These are phyloP conservation scores for Asterophora parasitica DNA, from an alignment of 768 basidiomycete genomes.

Conservation along the genomic window DNA sequence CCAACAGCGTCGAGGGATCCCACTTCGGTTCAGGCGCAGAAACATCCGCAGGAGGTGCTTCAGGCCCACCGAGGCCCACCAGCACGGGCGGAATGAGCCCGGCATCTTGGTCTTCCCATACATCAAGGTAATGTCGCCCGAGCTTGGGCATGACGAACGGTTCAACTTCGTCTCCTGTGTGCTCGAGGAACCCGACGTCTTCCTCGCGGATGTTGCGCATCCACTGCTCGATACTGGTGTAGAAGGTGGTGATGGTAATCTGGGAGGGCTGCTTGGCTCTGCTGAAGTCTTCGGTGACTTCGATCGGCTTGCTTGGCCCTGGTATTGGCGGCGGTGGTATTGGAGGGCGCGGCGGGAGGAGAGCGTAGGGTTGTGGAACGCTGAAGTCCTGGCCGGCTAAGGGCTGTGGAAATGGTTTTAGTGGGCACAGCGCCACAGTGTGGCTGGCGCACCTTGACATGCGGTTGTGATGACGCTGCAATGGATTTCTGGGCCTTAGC, in stretches of 20 bases:
- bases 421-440: background rate
- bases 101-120: constrained; percentile 92
- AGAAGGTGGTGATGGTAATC: constrained; percentile 71
- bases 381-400: constrained; percentile 55
- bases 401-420: constrained; percentile 17
- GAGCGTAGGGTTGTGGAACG: constrained; percentile 42
- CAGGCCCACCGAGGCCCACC: constrained; percentile 24
- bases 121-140: constrained; percentile 80
- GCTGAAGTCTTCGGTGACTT: constrained; percentile 88
- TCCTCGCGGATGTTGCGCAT: constrained; percentile 89
- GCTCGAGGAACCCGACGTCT: constrained; percentile 90
- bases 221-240: constrained; percentile 85
- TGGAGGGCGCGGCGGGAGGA: constrained; percentile 59
- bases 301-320: constrained; percentile 79
- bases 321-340: constrained; percentile 59
- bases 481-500: constrained; percentile 56
- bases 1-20: constrained; percentile 79
- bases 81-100: constrained; percentile 29
- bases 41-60: constrained; percentile 31
- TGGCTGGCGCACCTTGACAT: constrained; percentile 44
- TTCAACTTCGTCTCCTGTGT: constrained; percentile 86
- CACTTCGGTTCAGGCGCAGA: constrained; percentile 61
- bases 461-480: constrained; percentile 33
- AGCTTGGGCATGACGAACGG: constrained; percentile 84
- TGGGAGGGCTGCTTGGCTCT: constrained; percentile 76